Conservation (phyloP, 495 filamentous ascomycete genomes). For the Elaphomyces granulatus region DNA sequence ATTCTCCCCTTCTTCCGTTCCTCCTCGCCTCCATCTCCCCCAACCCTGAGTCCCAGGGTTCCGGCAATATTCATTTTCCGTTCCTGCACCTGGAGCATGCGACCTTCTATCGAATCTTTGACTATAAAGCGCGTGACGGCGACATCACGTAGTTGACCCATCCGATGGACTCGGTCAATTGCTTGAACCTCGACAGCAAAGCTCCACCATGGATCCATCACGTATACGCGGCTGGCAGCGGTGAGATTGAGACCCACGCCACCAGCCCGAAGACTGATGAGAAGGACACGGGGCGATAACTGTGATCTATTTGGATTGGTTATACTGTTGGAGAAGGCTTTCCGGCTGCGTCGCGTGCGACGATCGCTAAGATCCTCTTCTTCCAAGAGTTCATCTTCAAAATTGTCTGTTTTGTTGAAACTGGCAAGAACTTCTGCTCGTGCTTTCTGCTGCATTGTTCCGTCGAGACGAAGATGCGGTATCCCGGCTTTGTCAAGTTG, state of each 20-base stretch:
- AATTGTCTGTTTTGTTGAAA: constrained; percentile 41
- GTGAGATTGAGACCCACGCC: constrained; percentile 92
- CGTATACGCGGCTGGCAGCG: constrained; percentile 71
- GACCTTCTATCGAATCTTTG: constrained; percentile 79
- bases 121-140: constrained; percentile 77
- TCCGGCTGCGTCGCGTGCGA: background rate
- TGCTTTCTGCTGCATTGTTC: constrained; percentile 72
- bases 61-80: constrained; percentile 80
- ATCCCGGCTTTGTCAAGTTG: constrained; percentile 59
- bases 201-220: constrained; percentile 99
- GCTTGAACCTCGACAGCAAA: constrained; percentile 94
- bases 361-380: constrained; percentile 8
- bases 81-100: constrained; percentile 89
- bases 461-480: constrained; percentile 74
- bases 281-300: constrained; percentile 37
- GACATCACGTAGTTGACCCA: constrained; percentile 86
- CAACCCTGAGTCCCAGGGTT: constrained; percentile 65
- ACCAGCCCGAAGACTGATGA: constrained; percentile 78
- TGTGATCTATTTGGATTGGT: constrained; percentile 19
- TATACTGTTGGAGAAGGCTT: background rate
- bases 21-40: constrained; percentile 58
- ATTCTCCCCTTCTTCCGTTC: constrained; percentile 82
- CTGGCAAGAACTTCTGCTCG: constrained; percentile 59
- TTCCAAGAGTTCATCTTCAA: constrained; percentile 23
- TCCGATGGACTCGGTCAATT: constrained; percentile 96